These are phyloP conservation scores for Margaritispora aquatica DNA, from an alignment of 495 filamentous ascomycete species.

Conservation along the genomic window DNA sequence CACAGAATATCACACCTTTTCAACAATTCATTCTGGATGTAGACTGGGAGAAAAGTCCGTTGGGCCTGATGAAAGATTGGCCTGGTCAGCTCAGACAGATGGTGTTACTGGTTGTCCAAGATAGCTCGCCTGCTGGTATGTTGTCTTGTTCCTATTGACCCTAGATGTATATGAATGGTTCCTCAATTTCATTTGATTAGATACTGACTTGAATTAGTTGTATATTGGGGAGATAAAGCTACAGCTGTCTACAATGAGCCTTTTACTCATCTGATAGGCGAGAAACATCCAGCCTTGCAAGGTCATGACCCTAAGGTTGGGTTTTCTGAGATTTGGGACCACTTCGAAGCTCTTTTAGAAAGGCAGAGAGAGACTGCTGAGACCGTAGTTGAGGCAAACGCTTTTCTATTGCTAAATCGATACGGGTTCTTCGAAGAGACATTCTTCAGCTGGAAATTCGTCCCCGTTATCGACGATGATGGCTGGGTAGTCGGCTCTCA, in stretches of 20 bases:
- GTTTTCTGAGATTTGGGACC: slow-evolving; percentile 62
- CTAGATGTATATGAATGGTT: not conserved
- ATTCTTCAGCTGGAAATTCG: slow-evolving; percentile 60
- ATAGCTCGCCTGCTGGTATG: slow-evolving; percentile 61
- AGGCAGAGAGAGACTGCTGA: slow-evolving; percentile 56
- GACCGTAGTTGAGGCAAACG: slow-evolving; percentile 9
- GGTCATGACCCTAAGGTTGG: slow-evolving; percentile 52
- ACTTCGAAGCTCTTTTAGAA: slow-evolving; percentile 51
- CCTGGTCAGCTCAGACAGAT: slow-evolving; percentile 53
- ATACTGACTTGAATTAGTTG: slow-evolving; percentile 54
- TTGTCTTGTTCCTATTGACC: slow-evolving; percentile 35
- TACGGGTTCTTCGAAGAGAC: slow-evolving; percentile 58
- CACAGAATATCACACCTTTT: slow-evolving; percentile 9
- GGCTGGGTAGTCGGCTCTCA: slow-evolving; percentile 54
- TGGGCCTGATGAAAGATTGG: slow-evolving; percentile 61
- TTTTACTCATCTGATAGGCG: slow-evolving; percentile 56
- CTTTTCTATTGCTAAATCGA: slow-evolving; percentile 48
- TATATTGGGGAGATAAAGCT: slow-evolving; percentile 62
- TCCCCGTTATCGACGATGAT: slow-evolving; percentile 53
- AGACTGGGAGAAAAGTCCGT: slow-evolving; percentile 55
- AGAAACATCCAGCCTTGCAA: slow-evolving; percentile 63
- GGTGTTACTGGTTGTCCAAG: slow-evolving; percentile 61
- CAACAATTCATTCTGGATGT: slow-evolving; percentile 24
- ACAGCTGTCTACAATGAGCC: slow-evolving; percentile 66
- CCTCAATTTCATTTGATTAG: not conserved